These are phyloP conservation scores for Rhytidiadelphus loreus DNA, from an alignment of 225 moss, liverwort and hornwort species.

Conservation along the genomic window DNA sequence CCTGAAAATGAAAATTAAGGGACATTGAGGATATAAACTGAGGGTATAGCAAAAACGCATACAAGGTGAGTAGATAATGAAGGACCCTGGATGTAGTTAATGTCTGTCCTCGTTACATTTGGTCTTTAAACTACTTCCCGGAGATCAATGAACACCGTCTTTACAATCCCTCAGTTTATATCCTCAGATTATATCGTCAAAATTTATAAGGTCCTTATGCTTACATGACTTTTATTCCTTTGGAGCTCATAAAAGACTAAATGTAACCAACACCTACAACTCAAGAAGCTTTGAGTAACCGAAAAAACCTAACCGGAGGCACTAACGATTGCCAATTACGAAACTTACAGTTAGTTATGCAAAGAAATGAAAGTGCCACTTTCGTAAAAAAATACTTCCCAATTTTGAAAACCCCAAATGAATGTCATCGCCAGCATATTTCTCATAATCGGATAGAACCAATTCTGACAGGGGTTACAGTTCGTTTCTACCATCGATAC, in stretches of 20 bases:
- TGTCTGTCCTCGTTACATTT: not conserved
- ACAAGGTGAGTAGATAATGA: not conserved
- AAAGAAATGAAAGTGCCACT: not conserved
- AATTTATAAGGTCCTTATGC: not conserved
- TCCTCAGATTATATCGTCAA: not conserved
- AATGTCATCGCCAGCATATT: not conserved
- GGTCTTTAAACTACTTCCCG: not conserved
- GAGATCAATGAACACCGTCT: not conserved
- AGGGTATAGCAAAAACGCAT: not conserved
- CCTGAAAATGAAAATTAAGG: not conserved
- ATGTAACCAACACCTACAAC: not conserved
- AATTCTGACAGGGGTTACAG: not conserved
- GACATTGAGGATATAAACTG: not conserved
- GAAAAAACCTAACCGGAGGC: not conserved
- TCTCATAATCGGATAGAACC: not conserved
- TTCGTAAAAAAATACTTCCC: not conserved
- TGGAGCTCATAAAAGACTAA: not conserved
- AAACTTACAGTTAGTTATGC: not conserved
- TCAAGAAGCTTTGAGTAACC: not conserved
- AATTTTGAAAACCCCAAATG: not conserved
- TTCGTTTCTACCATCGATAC: not conserved
- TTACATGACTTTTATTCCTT: not conserved
- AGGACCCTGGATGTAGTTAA: not conserved
- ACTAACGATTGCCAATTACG: not conserved
- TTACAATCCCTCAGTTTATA: not conserved